Base-by-base conservation (phyloP, 2,329 filamentous ascomycete species). In the Aspergillus ibericus region DNA sequence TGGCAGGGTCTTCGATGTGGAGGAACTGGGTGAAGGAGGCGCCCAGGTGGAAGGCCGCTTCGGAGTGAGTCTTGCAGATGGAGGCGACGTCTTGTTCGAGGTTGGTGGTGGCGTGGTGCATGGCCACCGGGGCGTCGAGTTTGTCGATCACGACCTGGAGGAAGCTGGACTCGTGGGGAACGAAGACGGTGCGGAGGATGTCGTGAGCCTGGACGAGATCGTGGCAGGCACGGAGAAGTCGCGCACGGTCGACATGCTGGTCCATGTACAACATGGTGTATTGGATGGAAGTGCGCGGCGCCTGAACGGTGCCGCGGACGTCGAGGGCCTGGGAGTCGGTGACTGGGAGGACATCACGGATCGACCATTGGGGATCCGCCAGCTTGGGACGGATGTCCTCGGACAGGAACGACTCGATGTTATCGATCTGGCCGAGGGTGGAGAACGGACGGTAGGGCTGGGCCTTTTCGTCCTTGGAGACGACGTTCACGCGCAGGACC, bases 241-340 rank as follows among this genome's bases (percentile, higher is more conserved):
- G 77, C 2, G 72, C 65, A 1, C 70, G 67, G 62, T 88, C 75
- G 12, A 88, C 74, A 0, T 66, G 61, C 0, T 73, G 74, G 9
- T 82, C 77, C 57, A 89, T 82, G 69, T 85, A 83, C 66, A 89
- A 80, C 59, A 87, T 78, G 60, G 86, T 85, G 65, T 89, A 89
- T 13, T 86, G 83, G 1, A 84, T 74, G 0, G 86, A 88, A 66
- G 84, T 88, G 2, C 86, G 81, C 4, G 86, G 86, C 2, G 80
- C 73, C 15, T 82, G 74, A 1, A 83, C 78, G 0, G 86, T 88
- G 20, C 80, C 85, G 59, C 77, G 78, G 40, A 89, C 80, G 13
- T 85, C 85, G 18, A 87, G 76, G 38, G 82, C 78, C 64, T 88
- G 86, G 1, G 86, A 75, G 5, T 83, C 83, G 0, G 84, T 80